Base-by-base conservation (phyloP, 768 basidiomycete species). In the Tylopilus felleus region DNA sequence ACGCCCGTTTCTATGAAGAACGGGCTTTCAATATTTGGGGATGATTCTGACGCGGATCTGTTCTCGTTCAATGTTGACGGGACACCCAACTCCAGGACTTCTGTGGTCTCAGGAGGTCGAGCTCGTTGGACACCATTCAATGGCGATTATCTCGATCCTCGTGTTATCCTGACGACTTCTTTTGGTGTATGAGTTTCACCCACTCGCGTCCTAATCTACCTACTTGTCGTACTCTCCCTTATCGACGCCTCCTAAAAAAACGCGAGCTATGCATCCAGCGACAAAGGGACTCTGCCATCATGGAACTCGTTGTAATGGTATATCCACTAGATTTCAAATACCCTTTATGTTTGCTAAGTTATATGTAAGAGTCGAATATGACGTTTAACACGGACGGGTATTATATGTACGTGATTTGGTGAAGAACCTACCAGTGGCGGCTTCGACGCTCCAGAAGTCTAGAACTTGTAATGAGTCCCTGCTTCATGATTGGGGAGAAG, bases 31-130 rank as follows among this genome's bases (percentile, higher is more conserved):
- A 78, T 80, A 49, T 83, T 81, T 48, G 75, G 75, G 31, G 71
- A 71, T n/a, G 70, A 73, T 12, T 63, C 69, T 17, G 81, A 83
- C 39, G 60, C 80, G 31, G 80, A 82, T 51, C 80, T 77, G 23
- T 83, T 83, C 65, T 73, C 69, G 39, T 83, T 80, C 64, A 72
- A 73, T 36, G 71, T 59, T 5, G 63, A 65, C 17, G 50, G 55
- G 8, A 39, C 58, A 45, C 45, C 58, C 3, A 55, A 55, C 19
- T 48, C 65, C 1, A 57, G 48, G 25, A 59, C 45, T 22, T 47
- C 67, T n/a, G 42, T 57, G 25, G 57, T 56, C 0, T 45, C 65
- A 3, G 56, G 53, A 3, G 36, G 53, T 17, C 53, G 40, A n/a
- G 21, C 54, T 28, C 57, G 47, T 5, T 70, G 69, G 71, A 45